Evolutionary conservation across 2,329 filamentous ascomycete species (phyloP).

Genomic region (Lasiodiplodia citricola): DNA sequence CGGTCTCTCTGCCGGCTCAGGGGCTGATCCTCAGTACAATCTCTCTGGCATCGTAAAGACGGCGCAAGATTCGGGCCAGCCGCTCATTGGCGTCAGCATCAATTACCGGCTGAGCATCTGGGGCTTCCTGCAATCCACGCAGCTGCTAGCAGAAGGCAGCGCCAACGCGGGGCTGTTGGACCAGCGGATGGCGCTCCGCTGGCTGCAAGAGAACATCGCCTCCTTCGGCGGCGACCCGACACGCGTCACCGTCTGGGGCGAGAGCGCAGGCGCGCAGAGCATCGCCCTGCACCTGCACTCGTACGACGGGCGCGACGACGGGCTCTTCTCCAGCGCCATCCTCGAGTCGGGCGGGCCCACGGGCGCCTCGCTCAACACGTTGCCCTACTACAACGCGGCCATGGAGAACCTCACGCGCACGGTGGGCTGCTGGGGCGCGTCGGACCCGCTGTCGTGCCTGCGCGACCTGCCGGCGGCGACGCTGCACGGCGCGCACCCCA

Average conservation of each 20-base stretch:
- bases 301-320: slow-evolving; percentile 49
- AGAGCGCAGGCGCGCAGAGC: slow-evolving; percentile 44
- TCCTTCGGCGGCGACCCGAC: slow-evolving; percentile 48
- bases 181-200: slow-evolving; percentile 47
- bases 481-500: slow-evolving; percentile 35
- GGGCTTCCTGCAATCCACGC: slow-evolving; percentile 66
- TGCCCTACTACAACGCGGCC: slow-evolving; percentile 38
- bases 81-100: slow-evolving; percentile 62
- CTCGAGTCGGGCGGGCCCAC: slow-evolving; percentile 47
- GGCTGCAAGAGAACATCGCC: slow-evolving; percentile 51
- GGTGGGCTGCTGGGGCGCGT: slow-evolving; percentile 9
- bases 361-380: slow-evolving; percentile 37
- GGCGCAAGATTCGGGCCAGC: slow-evolving; percentile 45
- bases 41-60: slow-evolving; percentile 37
- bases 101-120: slow-evolving; percentile 65
- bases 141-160: slow-evolving; percentile 56
- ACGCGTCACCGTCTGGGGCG: slow-evolving; percentile 47
- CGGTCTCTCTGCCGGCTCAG: slow-evolving; percentile 30
- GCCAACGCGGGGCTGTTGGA: slow-evolving; percentile 48
- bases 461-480: slow-evolving; percentile 36
- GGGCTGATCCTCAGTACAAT: slow-evolving; percentile 33
- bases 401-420: slow-evolving; percentile 18
- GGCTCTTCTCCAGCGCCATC: slow-evolving; percentile 47
- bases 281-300: slow-evolving; percentile 46
- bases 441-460: slow-evolving; percentile 42